These are phyloP conservation scores for Aquilaria yunnanensis DNA, from an alignment of 345 rosid species.

Conservation along the genomic window DNA sequence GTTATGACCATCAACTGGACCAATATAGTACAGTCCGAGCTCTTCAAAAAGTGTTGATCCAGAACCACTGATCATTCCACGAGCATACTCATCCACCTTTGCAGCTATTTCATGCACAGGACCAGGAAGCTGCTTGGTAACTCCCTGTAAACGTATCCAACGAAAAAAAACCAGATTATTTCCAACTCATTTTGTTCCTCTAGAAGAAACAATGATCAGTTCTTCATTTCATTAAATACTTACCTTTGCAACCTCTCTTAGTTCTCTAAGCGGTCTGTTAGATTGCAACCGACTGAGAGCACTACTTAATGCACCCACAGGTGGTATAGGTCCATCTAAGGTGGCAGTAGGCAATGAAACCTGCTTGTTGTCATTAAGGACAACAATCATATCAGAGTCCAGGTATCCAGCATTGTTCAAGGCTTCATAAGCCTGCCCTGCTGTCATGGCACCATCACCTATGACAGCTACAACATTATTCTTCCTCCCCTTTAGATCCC, in stretches of 20 bases:
- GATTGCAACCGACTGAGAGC: constrained; percentile 95
- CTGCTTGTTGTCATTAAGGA: constrained; percentile 97
- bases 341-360: constrained; percentile 93
- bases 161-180: constrained; percentile 11
- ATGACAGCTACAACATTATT: constrained; percentile 80
- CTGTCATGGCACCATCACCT: constrained; percentile 99
- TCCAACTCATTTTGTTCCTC: neutral
- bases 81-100: constrained; percentile 95
- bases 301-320: constrained; percentile 98
- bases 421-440: constrained; percentile 99
- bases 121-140: constrained; percentile 88
- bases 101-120: constrained; percentile 93
- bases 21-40: constrained; percentile 91
- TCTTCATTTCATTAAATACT: neutral
- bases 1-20: constrained; percentile 97
- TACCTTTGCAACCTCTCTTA: constrained; percentile 98
- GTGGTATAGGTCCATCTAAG: constrained; percentile 90
- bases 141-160: constrained; percentile 50
- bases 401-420: constrained; percentile 98
- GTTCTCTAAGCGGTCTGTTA: constrained; percentile 85
- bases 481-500: constrained; percentile 76
- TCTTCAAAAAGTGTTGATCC: constrained; percentile 96
- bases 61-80: constrained; percentile 97
- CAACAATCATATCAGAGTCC: constrained; percentile 94
- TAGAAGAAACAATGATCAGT: neutral